Base-by-base conservation (phyloP, 768 basidiomycete species). In the Pulveroboletus sp. region DNA sequence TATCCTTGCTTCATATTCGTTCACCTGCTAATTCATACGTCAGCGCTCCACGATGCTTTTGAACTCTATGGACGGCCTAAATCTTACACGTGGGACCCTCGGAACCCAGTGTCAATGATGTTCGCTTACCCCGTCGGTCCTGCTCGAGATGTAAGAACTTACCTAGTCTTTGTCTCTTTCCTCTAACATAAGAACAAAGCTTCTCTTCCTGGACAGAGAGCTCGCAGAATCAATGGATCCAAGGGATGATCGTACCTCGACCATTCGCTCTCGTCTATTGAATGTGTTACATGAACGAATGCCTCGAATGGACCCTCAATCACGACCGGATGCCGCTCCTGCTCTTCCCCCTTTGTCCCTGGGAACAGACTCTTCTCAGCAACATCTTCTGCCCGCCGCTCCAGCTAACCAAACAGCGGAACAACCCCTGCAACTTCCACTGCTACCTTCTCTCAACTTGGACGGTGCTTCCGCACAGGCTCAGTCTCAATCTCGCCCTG, bases 51-150 rank as follows among this genome's bases (percentile, higher is more conserved):
- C 58, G 91, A 93, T 63, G 82, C 86, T 2, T 97, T 94, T 63
- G 78, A 78, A 43, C 74, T 98, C 19, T 95, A 97, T 62, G 95
- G 97, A 27, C 79, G 95, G 40, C 93, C 94, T 5, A 78, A 81
- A 20, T 70, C 75, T 20, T 97, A 94, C 72, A 85, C 81, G 23
- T 97, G 92, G 91, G 90, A 98, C 60, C 90, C 90, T 44, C 79
- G 87, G 13, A 84, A 95, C 64, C 79, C 83, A 0, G 63, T 67
- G 8, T 91, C 90, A 10, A 77, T 95, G 67, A 94, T 97, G 85
- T 98, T 94, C 67, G 92, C 84, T 1, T 97, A 97, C 65, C 94
- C 95, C 7, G 83, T 90, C 40, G 94, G 92, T 1, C 81, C 86
- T 5, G 72, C 80, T 50, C 86, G 83, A 68, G 87, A 93, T 63